A percentile compares a stretch with the other conserved stretches of the same genome.
phyloP scores from a whole-genome alignment of 2,329 filamentous ascomycete species.

The Mycocentrospora acerina region DNA sequence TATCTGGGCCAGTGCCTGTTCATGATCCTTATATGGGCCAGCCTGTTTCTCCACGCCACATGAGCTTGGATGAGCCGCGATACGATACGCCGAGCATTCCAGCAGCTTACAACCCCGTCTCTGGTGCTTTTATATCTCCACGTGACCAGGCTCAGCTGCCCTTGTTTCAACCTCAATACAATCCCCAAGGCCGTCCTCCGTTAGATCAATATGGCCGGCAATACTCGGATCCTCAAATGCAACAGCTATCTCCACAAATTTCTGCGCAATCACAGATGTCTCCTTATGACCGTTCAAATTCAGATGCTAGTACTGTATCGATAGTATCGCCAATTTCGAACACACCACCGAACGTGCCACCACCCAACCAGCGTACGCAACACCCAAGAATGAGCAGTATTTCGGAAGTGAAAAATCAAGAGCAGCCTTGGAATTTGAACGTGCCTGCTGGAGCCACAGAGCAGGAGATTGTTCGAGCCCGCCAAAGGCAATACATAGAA shows the following conservation, averaged over 20 bases:
- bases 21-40: constrained; percentile 11
- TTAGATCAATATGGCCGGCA: constrained; percentile 19
- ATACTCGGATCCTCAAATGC: constrained; percentile 34
- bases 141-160: constrained; percentile 15
- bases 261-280: constrained; percentile 31
- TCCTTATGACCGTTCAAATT: constrained; percentile 25
- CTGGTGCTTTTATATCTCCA: constrained; percentile 33
- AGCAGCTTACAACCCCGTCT: constrained; percentile 37
- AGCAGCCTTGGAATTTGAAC: constrained; percentile 37
- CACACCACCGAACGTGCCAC: constrained; percentile 19
- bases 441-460: constrained; percentile 38
- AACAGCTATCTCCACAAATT: constrained; percentile 34
- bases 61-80: constrained; percentile 27
- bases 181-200: constrained; percentile 6
- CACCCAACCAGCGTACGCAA: constrained; percentile 19
- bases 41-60: constrained; percentile 20
- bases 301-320: constrained; percentile 30
- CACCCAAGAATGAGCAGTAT: constrained; percentile 41
- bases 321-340: constrained; percentile 34
- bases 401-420: constrained; percentile 29
- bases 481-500: constrained; percentile 39
- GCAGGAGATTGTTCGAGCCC: constrained; percentile 40
- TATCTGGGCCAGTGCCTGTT: constrained; percentile 20
- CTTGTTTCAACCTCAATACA: constrained; percentile 11
- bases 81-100: constrained; percentile 42